These are phyloP conservation scores for Geosmithia putterillii DNA, from an alignment of 2,329 filamentous ascomycete genomes.

Conservation along the genomic window DNA sequence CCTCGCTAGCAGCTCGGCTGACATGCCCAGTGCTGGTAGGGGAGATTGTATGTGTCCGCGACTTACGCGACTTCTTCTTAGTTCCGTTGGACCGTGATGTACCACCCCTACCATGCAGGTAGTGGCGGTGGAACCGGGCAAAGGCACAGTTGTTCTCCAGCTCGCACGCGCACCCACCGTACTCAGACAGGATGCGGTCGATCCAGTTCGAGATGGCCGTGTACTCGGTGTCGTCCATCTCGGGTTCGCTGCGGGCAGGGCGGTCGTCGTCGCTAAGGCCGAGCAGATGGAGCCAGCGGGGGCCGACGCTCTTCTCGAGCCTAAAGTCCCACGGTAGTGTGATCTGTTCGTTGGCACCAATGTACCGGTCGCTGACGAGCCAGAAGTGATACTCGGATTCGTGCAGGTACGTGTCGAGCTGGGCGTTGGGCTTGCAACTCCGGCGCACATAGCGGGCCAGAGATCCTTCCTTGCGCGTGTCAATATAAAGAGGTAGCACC, in stretches of 20 bases:
- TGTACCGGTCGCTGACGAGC: conserved; percentile 71
- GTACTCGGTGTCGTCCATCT: conserved; percentile 48
- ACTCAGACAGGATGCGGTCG: conserved; percentile 59
- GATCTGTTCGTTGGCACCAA: conserved; percentile 51
- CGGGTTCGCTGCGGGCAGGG: conserved; percentile 33
- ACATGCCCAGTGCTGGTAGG: conserved; percentile 50
- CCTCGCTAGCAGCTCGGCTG: conserved; percentile 52
- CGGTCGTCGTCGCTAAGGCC: conserved; percentile 50
- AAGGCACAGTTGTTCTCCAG: conserved; percentile 51
- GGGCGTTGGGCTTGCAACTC: conserved; percentile 85
- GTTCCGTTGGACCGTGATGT: conserved; percentile 13
- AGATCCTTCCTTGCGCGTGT: conserved; percentile 79
- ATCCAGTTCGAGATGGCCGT: conserved; percentile 51
- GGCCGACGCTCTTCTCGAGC: conserved; percentile 40
- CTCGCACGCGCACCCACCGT: conserved; percentile 69
- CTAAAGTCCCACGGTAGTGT: conserved; percentile 58
- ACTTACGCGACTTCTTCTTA: conserved; percentile 42
- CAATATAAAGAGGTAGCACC: conserved; percentile 80
- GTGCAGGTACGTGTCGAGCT: conserved; percentile 74
- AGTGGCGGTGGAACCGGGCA: conserved; percentile 48
- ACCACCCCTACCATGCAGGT: conserved; percentile 28
- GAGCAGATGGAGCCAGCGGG: conserved; percentile 44
- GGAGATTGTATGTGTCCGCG: conserved; percentile 43
- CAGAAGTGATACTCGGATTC: conserved; percentile 83
- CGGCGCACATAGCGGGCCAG: conserved; percentile 78